These are phyloP conservation scores for Aspergillus nanangensis DNA, from an alignment of 495 filamentous ascomycete genomes.

Conservation along the genomic window DNA sequence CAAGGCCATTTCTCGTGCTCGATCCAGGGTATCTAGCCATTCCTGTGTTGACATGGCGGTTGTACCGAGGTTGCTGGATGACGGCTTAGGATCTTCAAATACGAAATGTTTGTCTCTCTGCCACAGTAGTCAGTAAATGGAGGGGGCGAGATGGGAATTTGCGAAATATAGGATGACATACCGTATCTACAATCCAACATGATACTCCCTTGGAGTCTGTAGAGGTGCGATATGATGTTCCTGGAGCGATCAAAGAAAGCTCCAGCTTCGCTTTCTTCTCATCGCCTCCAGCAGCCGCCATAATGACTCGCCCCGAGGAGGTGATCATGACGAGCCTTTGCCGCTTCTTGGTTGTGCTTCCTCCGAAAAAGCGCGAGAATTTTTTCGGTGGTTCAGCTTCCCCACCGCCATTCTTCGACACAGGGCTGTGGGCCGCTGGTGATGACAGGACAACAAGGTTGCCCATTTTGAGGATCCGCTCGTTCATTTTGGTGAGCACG, in stretches of 20 bases:
- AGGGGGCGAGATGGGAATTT: background rate
- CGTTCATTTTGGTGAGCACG: constrained; percentile 83
- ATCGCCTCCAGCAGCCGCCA: constrained; percentile 89
- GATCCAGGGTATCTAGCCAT: constrained; percentile 82
- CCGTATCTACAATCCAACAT: constrained; percentile 91
- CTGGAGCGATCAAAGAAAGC: constrained; percentile 69
- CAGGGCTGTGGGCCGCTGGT: constrained; percentile 63
- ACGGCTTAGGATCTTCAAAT: constrained; percentile 83
- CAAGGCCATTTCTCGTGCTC: constrained; percentile 73
- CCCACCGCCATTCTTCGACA: constrained; percentile 56
- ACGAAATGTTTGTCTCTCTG: constrained; percentile 87
- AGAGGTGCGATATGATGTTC: constrained; percentile 71
- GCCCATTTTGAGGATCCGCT: constrained; percentile 91
- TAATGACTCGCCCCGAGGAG: constrained; percentile 78
- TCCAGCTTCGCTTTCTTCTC: constrained; percentile 95
- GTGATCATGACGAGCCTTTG: constrained; percentile 95
- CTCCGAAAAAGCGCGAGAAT: constrained; percentile 87
- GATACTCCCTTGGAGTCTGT: constrained; percentile 78
- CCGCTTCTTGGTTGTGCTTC: constrained; percentile 83
- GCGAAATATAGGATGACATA: constrained; percentile 44
- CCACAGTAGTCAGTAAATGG: constrained; percentile 9
- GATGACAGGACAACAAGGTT: constrained; percentile 79
- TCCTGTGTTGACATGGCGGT: constrained; percentile 61
- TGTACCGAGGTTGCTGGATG: constrained; percentile 40
- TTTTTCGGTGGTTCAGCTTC: constrained; percentile 69